These are phyloP conservation scores for Cyberlindnera xylosilytica DNA, from an alignment of 805 yeast genomes.

Conservation along the genomic window DNA sequence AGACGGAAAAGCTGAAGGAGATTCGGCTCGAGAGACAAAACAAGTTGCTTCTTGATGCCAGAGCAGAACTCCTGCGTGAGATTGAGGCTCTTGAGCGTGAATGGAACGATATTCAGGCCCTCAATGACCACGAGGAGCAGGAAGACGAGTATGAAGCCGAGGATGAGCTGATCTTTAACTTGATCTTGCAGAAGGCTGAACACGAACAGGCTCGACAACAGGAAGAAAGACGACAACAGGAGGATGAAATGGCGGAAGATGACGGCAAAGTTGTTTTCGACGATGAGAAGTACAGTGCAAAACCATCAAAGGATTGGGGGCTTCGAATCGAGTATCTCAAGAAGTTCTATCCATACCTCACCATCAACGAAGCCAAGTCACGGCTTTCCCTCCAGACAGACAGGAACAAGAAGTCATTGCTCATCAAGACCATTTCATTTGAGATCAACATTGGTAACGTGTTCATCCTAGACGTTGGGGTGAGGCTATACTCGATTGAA, in stretches of 20 bases:
- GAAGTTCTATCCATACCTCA: constrained; percentile 24
- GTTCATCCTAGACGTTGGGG: constrained; percentile 15
- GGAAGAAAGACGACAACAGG: constrained; percentile 2
- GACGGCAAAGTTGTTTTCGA: constrained; percentile 11
- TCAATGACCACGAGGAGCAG: constrained; percentile 11
- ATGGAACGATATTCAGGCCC: constrained; percentile 20
- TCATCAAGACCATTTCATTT: constrained; percentile 23
- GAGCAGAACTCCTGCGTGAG: constrained; percentile 17
- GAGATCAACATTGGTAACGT: constrained; percentile 9
- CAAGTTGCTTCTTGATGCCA: constrained; percentile 7
- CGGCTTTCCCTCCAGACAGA: constrained; percentile 16
- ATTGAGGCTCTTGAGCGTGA: constrained; percentile 18
- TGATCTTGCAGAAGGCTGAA: constrained; percentile 8
- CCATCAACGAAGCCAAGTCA: constrained; percentile 15
- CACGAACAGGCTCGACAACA: background rate
- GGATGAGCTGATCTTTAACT: constrained; percentile 13
- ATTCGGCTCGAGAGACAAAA: constrained; percentile 16
- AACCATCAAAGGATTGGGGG: constrained; percentile 24
- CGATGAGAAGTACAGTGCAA: constrained; percentile 15
- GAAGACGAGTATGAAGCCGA: constrained; percentile 6
- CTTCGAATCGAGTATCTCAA: constrained; percentile 20
- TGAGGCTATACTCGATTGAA: constrained; percentile 14
- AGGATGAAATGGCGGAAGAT: constrained; percentile 6
- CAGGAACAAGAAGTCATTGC: constrained; percentile 3
- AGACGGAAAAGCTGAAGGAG: constrained; percentile 13